These are phyloP conservation scores for Phyllosticta capitalensis DNA, from an alignment of 2,329 filamentous ascomycete genomes.

Conservation along the genomic window DNA sequence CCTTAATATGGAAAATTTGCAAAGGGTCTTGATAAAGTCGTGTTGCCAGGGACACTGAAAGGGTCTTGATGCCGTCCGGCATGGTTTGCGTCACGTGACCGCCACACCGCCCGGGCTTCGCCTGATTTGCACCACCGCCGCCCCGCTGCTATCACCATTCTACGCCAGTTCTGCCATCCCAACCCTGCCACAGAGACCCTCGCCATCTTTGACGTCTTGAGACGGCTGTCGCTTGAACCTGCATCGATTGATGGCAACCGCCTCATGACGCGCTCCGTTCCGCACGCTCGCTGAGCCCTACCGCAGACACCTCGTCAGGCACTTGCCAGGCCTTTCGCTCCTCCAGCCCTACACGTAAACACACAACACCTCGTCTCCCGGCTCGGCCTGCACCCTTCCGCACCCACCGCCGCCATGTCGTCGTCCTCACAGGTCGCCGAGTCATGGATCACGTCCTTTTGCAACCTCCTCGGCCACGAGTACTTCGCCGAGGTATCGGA, in stretches of 20 bases:
- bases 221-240: background rate
- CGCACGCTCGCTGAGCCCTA: constrained; percentile 3
- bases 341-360: background rate
- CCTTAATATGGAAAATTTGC: background rate
- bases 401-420: constrained; percentile 36
- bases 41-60: background rate
- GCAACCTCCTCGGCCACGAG: constrained; percentile 88
- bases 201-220: background rate
- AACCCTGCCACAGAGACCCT: background rate
- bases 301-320: constrained; percentile 8
- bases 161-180: constrained; percentile 2
- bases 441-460: constrained; percentile 98
- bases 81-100: background rate
- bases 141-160: constrained; percentile 9
- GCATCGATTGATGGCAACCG: constrained; percentile 9
- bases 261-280: constrained; percentile 6
- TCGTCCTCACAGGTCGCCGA: constrained; percentile 55
- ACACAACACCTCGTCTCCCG: constrained; percentile 1
- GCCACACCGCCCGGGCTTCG: background rate
- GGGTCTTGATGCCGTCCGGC: background rate
- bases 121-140: constrained; percentile 9
- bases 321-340: constrained; percentile 7
- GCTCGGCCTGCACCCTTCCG: background rate
- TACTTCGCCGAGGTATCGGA: constrained; percentile 99
- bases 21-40: background rate